phyloP scores from a whole-genome alignment of 345 rosid species.

The Populus euphratica region DNA sequence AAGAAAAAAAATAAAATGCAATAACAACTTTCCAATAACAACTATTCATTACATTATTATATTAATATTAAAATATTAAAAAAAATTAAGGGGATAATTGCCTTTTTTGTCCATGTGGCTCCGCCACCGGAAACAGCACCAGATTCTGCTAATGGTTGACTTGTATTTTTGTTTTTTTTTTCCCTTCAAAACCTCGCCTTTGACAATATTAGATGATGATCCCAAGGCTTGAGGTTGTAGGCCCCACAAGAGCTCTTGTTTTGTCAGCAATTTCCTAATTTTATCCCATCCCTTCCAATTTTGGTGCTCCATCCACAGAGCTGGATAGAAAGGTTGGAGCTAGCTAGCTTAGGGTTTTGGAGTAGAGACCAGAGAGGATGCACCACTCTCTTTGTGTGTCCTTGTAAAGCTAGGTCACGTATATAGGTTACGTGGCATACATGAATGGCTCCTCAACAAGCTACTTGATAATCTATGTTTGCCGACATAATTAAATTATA shows the following conservation, averaged over 20 bases:
- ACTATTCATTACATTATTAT: too few relatives aligned
- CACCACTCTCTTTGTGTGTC: neutral
- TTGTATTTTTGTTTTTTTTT: neutral
- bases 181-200: too few relatives aligned
- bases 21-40: too few relatives aligned
- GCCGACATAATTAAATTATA: slow-evolving; percentile 36
- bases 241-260: neutral
- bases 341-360: neutral
- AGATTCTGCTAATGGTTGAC: slow-evolving; percentile 25
- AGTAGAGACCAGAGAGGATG: neutral
- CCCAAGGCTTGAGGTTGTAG: neutral
- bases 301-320: neutral
- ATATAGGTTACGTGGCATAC: neutral
- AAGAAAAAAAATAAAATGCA: too few relatives aligned
- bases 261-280: neutral
- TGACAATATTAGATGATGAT: too few relatives aligned
- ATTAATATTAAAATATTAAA: too few relatives aligned
- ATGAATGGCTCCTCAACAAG: slow-evolving; percentile 20
- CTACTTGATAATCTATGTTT: neutral
- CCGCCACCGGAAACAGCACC: slow-evolving; percentile 4
- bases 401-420: neutral
- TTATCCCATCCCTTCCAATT: neutral
- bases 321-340: neutral
- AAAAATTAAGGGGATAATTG: too few relatives aligned
- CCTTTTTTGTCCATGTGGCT: too few relatives aligned